Evolutionary conservation across 139 green algal genomes (phyloP).

Genomic region (Mychonastes homosphaera): DNA sequence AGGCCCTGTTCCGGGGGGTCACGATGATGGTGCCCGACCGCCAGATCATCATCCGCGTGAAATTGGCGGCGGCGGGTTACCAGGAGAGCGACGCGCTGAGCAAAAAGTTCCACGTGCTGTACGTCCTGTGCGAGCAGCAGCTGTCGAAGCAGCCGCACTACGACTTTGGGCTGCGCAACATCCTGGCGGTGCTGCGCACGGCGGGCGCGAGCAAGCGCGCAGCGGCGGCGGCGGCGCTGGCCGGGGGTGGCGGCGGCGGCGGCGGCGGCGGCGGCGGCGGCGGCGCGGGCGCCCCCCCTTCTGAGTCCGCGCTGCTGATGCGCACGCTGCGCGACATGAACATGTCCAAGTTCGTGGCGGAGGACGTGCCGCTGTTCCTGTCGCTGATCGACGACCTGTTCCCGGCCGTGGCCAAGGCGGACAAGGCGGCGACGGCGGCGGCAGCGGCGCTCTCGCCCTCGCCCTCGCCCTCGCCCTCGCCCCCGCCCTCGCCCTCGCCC

Average conservation of each 20-base stretch:
- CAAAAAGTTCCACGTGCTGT: constrained; percentile 95
- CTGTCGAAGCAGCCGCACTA: constrained; percentile 95
- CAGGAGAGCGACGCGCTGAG: constrained; percentile 88
- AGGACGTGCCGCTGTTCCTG: constrained; percentile 92
- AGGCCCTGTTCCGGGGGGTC: constrained; percentile 90
- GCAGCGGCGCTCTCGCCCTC: not conserved
- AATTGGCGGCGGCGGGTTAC: constrained; percentile 85
- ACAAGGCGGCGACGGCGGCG: constrained; percentile 40
- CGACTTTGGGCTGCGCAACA: constrained; percentile 95
- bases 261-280: too few species aligned
- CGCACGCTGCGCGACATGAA: constrained; percentile 90
- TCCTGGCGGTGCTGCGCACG: constrained; percentile 78
- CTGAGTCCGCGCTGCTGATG: too few species aligned
- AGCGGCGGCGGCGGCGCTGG: too few species aligned
- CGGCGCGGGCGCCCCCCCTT: too few species aligned
- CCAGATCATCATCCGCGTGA: constrained; percentile 93
- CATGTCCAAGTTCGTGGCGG: constrained; percentile 94
- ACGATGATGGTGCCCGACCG: constrained; percentile 97
- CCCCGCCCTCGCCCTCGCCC: too few species aligned
- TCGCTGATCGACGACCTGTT: constrained; percentile 93
- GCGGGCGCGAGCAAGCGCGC: constrained; percentile 78
- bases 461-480: too few species aligned
- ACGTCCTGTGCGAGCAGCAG: constrained; percentile 95
- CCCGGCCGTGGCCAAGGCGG: constrained; percentile 42
- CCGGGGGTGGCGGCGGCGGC: too few species aligned